These are phyloP conservation scores for Nakazawaea ambrosiae DNA, from an alignment of 805 yeast genomes.

Conservation along the genomic window DNA sequence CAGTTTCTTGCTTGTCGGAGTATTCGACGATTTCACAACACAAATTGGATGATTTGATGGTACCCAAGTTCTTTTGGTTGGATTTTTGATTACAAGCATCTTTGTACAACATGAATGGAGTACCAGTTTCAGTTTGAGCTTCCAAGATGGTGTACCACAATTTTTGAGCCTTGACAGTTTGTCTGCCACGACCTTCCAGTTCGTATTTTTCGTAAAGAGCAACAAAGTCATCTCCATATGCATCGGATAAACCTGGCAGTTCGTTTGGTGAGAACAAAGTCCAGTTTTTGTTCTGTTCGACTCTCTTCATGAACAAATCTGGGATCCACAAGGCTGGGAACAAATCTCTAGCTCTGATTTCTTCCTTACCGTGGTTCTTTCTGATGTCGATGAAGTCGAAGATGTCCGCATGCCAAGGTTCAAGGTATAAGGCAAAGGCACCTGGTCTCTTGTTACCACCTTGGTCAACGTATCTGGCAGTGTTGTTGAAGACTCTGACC, in stretches of 20 bases:
- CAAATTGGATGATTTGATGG: conserved; percentile 86
- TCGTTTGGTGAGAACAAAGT: conserved; percentile 83
- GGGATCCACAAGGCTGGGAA: conserved; percentile 95
- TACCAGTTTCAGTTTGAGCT: conserved; percentile 94
- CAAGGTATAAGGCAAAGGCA: conserved; percentile 88
- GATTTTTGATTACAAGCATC: conserved; percentile 85
- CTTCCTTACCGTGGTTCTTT: conserved; percentile 95
- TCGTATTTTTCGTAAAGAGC: conserved; percentile 68
- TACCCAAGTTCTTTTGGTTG: conserved; percentile 88
- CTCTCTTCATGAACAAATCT: conserved; percentile 89
- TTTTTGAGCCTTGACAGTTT: conserved; percentile 76
- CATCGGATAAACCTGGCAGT: conserved; percentile 80
- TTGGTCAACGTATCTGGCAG: conserved; percentile 96
- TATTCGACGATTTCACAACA: conserved; percentile 94
- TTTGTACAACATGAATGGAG: conserved; percentile 90
- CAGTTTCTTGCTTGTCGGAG: conserved; percentile 86
- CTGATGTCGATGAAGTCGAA: conserved; percentile 81
- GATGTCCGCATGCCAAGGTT: conserved; percentile 96
- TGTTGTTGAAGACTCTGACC: conserved; percentile 90
- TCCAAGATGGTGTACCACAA: conserved; percentile 86
- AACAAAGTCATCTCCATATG: conserved; percentile 80
- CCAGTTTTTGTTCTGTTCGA: conserved; percentile 76
- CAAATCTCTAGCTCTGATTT: conserved; percentile 84
- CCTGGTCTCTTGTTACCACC: conserved; percentile 99
- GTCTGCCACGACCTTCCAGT: conserved; percentile 54